Evolutionary conservation across 2,329 filamentous ascomycete genomes (phyloP), one percentile per base, ranked within the genome.

Genomic region (Ascochyta lentis): DNA sequence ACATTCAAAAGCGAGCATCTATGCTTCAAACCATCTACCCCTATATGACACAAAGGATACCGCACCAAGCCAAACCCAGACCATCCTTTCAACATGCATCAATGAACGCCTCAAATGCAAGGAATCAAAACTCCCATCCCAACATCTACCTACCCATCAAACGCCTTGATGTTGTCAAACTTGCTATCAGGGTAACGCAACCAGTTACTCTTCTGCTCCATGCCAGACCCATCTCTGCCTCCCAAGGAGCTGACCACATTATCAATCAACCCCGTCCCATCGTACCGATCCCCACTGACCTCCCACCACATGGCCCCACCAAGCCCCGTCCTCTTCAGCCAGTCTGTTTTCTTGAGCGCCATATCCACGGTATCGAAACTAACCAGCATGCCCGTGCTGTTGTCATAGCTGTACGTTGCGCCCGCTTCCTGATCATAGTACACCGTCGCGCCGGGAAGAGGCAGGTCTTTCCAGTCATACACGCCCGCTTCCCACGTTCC

Each of bases 241-340:
- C 77, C 77, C 31, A 81, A 59, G 13, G 74, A 72, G 37, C 72
- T 68, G 23, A 77, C 73, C n/a, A 77, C 76, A 37, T 75, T 70
- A 29, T 67, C 66, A 47, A 81, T 92, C 69, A 97, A 72, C 24
- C 69, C 69, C 65, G 90, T 94, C 0, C 81, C 79, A 10, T 74
- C 75, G 0, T 86, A 87, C 3, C 87, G 88, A 73, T 97, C 94
- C 1, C 85, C 88, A 68, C 89, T 94, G 66, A 86, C 91, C 78
- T 97, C 93, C 91, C 91, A 96, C 92, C 92, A 98, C 93, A 98
- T 97, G n/a, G 84, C 91, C 16, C 94, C 94, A 1, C 92, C 93
- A 0, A 97, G 82, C 0, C 85, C 81, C 40, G 83, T 79, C 19
- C 84, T 73, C 69, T 81, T 84, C 69, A 97, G 85, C 72, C 87